A percentile compares a stretch with the other conserved stretches of the same genome.
Conservation (phyloP, 2,329 filamentous ascomycete genomes). For the Tetracladium maxilliforme region DNA sequence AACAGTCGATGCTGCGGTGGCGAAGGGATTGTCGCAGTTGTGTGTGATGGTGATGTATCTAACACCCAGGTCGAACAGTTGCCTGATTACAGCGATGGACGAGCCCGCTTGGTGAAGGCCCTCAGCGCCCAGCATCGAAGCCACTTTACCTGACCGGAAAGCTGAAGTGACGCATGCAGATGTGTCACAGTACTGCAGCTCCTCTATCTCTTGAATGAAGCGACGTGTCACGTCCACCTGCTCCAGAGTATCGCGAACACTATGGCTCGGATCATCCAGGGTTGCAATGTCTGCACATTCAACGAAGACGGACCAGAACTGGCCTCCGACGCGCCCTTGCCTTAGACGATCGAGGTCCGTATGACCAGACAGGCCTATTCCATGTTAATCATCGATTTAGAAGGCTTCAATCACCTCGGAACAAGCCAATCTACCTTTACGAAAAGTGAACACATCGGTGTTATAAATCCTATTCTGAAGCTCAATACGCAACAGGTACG, state of each 20-base stretch:
- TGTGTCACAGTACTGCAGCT: slow-evolving; percentile 10
- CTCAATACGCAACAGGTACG: slow-evolving; percentile 11
- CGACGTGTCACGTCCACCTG: slow-evolving; percentile 41
- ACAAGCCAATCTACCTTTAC: no score
- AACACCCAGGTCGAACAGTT: slow-evolving; percentile 46
- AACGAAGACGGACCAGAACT: slow-evolving; percentile 17
- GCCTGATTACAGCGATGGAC: slow-evolving; percentile 37
- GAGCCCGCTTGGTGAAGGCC: slow-evolving; percentile 39
- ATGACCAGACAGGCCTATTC: slow-evolving; percentile 10
- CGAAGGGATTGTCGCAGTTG: slow-evolving; percentile 53
- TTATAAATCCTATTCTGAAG: slow-evolving; percentile 14
- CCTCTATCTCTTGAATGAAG: slow-evolving; percentile 26
- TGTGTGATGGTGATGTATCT: slow-evolving; percentile 54
- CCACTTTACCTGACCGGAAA: slow-evolving; percentile 26
- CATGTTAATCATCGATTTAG: slow-evolving; percentile 7
- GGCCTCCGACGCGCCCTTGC: slow-evolving; percentile 12
- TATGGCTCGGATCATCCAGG: slow-evolving; percentile 10
- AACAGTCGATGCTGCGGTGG: slow-evolving; percentile 13
- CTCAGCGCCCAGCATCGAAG: slow-evolving; percentile 44
- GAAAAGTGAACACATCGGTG: no score
- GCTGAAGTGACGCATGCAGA: slow-evolving; percentile 5
- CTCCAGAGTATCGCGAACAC: slow-evolving; percentile 36
- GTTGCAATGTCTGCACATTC: slow-evolving; percentile 7
- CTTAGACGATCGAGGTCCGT: slow-evolving; percentile 12
- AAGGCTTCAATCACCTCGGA: no score